Base-by-base conservation (phyloP, 768 basidiomycete genomes). In the Hericium coralloides region DNA sequence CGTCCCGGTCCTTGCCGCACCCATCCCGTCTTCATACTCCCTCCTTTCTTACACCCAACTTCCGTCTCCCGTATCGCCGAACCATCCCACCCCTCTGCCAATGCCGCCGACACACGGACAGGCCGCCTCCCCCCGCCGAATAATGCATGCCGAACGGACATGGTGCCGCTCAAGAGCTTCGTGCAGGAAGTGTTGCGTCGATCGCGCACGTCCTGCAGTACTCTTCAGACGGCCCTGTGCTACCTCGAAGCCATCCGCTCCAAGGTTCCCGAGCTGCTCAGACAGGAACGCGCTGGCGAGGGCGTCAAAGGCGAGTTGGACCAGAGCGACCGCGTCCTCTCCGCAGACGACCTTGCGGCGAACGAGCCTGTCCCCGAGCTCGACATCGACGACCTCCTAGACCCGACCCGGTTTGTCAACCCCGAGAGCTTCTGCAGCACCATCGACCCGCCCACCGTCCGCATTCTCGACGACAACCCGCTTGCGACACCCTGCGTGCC, bases 101-200 rank as follows among this genome's bases (percentile, higher is more conserved):
- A 57, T 67, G 55, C 52, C 59, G 49, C 57, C 57, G 51, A 45
- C 9, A 25, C 58, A 66, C 37, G 64, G 58, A 49, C 63, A 61
- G 61, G 58, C 47, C 56, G 47, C 60, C 31, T 59, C 56, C 66
- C 55, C 49, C 55, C 55, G 37, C 56, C 38, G 60, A 63, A 39
- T 53, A 59, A 60, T 26, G 45, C 48, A 26, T 60, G 64, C 14
- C 64, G 55, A 12, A 63, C 66, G 60, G 74, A 76, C 49, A 66
- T 82, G 17, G 72, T 82, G 8, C 84, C 87, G 8, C 78, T 91
- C 60, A 84, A 80, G 61, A 76, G 79, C 4, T 95, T 95, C 64
- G 89, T 95, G 26, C 87, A 91, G 66, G 92, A 95, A 70, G 88
- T 94, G 8, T 78, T 95, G 14, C 80, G 89, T 53, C 86, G 93